Conservation (phyloP, 1,284 basidiomycete genomes). For the Abortiporus biennis region DNA sequence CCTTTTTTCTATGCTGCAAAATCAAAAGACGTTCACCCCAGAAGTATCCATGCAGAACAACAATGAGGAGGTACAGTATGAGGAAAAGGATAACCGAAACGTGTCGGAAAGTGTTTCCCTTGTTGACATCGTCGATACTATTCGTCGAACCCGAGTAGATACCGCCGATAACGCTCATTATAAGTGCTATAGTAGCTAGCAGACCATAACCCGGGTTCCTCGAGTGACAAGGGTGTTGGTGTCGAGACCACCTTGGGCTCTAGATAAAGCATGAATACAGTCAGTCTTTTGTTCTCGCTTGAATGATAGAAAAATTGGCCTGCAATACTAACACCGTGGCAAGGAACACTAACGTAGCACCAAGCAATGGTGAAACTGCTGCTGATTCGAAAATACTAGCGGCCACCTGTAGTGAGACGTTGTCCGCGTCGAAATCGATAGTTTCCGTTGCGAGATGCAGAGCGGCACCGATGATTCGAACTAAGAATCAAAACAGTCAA, state of each 20-base stretch:
- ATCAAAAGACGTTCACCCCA: conserved; percentile 44
- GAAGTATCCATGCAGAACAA: conserved; percentile 35
- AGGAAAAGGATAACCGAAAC: conserved; percentile 45
- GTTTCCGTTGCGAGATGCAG: conserved; percentile 48
- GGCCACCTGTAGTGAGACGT: conserved; percentile 38
- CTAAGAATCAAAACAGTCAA: too few relatives aligned
- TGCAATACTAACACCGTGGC: conserved; percentile 47
- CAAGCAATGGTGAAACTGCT: conserved; percentile 45
- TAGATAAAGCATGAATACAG: conserved; percentile 19
- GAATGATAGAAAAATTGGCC: conserved; percentile 2
- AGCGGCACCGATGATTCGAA: conserved; percentile 50
- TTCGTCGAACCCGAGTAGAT: conserved; percentile 8
- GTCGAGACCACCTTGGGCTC: conserved; percentile 16
- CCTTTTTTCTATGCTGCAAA: conserved; percentile 44
- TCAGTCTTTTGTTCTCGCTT: too few relatives aligned
- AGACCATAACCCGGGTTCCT: conserved; percentile 32
- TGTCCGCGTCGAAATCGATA: conserved; percentile 23
- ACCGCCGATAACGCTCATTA: conserved; percentile 45
- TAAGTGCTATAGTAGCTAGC: conserved; percentile 35
- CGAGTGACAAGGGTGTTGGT: conserved; percentile 14
- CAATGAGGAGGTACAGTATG: conserved; percentile 37
- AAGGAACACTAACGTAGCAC: conserved; percentile 53
- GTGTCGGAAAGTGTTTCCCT: conserved; percentile 34
- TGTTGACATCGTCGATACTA: conserved; percentile 9
- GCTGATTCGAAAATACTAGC: conserved; percentile 50